Conservation (phyloP, 139 green algal species). For the Chlamydomonas sp. region DNA sequence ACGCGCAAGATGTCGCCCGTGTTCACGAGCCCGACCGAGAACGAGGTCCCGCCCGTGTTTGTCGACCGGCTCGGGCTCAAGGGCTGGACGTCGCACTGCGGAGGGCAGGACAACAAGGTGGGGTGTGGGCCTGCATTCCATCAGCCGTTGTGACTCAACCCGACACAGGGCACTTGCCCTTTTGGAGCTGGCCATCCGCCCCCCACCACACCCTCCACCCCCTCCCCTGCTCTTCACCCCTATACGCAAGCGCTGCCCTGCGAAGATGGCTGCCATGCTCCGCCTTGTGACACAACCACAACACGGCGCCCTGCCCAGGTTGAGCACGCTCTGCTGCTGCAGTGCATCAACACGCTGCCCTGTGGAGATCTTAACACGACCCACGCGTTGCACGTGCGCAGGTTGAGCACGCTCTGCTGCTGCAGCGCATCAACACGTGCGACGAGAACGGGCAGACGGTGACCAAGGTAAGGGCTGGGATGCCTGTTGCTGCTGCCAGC, state of each 20-base stretch:
- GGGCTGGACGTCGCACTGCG: constrained; percentile 48
- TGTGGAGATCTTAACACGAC: too few species aligned
- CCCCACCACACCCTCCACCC: background rate
- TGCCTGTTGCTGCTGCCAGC: too few species aligned
- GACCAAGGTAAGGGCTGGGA: too few species aligned
- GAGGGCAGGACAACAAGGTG: constrained; percentile 52
- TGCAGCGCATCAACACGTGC: constrained; percentile 55
- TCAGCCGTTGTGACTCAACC: background rate
- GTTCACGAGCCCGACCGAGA: constrained; percentile 65
- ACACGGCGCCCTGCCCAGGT: too few species aligned
- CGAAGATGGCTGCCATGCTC: too few species aligned
- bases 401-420: constrained; percentile 49
- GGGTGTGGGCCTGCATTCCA: background rate
- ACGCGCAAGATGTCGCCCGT: constrained; percentile 79
- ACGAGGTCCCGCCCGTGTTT: constrained; percentile 87
- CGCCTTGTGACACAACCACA: too few species aligned
- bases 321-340: constrained; percentile 55
- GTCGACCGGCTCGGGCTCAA: constrained; percentile 87
- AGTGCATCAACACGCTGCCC: constrained; percentile 54
- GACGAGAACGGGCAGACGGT: constrained; percentile 69
- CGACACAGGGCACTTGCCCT: background rate
- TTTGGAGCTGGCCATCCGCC: background rate
- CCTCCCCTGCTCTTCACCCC: background rate
- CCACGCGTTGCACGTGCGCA: too few species aligned
- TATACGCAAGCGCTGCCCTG: too few species aligned